phyloP scores from a whole-genome alignment of 768 basidiomycete species.

The Tephrocybe sp. region DNA sequence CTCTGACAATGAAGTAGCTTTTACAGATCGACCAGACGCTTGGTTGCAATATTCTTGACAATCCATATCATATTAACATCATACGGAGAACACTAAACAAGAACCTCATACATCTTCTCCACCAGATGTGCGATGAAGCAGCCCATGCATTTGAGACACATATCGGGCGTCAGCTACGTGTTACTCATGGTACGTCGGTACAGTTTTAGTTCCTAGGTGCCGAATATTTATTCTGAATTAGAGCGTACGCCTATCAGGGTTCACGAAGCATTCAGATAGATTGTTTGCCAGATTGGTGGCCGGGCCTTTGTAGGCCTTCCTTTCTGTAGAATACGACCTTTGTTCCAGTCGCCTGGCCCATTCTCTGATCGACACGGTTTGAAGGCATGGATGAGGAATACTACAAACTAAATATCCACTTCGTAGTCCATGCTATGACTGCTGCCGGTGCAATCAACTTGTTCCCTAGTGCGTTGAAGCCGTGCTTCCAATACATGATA shows the following conservation, averaged over 20 bases:
- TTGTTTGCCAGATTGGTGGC: conserved; percentile 27
- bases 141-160: conserved; percentile 18
- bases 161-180: conserved; percentile 11
- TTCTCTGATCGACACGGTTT: too few relatives aligned
- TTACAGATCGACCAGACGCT: conserved; percentile 37
- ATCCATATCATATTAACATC: conserved; percentile 20
- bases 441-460: conserved; percentile 22
- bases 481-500: conserved; percentile 20
- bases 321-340: conserved; percentile 28
- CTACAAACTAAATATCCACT: conserved; percentile 24
- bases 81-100: conserved; percentile 26
- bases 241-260: conserved; percentile 24
- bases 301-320: conserved; percentile 34
- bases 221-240: not conserved
- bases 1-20: conserved; percentile 15
- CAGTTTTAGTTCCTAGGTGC: not conserved
- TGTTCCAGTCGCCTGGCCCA: too few relatives aligned
- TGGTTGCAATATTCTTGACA: conserved; percentile 25
- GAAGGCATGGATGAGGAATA: conserved; percentile 30
- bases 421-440: conserved; percentile 26
- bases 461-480: conserved; percentile 27
- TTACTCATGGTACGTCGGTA: conserved; percentile 20
- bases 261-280: conserved; percentile 20
- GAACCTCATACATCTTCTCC: conserved; percentile 25
- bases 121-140: conserved; percentile 26